Conservation (phyloP, 768 basidiomycete genomes). For the Phlebiopsis gigantea region DNA sequence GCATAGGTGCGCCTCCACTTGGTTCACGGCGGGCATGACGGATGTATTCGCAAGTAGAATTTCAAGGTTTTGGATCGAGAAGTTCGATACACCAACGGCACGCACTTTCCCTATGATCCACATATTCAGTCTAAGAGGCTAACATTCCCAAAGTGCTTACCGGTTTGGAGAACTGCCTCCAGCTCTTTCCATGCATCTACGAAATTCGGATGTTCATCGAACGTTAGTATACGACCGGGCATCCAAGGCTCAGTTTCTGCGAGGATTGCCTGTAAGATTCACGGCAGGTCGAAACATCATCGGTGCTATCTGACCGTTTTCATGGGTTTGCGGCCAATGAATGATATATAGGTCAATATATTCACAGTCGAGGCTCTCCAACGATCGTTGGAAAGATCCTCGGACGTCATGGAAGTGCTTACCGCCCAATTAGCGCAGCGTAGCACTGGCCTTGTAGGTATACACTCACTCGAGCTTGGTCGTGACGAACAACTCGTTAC, state of each 20-base stretch:
- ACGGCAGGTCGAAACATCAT: too few relatives aligned
- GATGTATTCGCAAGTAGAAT: conserved; percentile 39
- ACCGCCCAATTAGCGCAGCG: neutral
- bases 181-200: conserved; percentile 32
- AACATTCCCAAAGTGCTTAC: conserved; percentile 6
- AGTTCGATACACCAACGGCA: conserved; percentile 38
- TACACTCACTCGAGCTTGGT: conserved; percentile 41
- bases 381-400: conserved; percentile 25
- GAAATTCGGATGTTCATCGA: conserved; percentile 19
- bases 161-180: conserved; percentile 28
- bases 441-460: neutral
- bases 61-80: conserved; percentile 29
- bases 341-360: conserved; percentile 36
- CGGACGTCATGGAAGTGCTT: conserved; percentile 21
- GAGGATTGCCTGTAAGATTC: neutral
- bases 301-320: neutral
- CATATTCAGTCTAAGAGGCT: neutral
- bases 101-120: conserved; percentile 24
- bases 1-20: conserved; percentile 70
- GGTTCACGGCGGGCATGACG: conserved; percentile 60
- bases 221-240: neutral
- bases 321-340: conserved; percentile 27
- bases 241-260: neutral
- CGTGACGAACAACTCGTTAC: conserved; percentile 41
- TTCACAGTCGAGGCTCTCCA: conserved; percentile 25